phyloP scores from a whole-genome alignment of 228 moss, liverwort and hornwort genomes.

The Sphagnum magellanicum region DNA sequence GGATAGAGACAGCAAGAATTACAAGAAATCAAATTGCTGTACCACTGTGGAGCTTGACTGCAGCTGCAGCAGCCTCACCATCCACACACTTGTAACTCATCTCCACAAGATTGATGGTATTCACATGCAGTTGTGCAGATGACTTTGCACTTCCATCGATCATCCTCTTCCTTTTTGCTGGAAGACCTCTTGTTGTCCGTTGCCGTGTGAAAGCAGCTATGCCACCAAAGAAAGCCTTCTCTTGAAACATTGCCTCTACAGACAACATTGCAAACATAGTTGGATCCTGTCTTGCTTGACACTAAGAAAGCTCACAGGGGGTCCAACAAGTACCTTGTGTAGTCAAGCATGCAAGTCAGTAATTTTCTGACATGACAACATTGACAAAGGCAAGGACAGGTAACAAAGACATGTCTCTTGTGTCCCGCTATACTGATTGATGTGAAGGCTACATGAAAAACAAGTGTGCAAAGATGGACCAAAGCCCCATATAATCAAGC shows the following conservation, averaged over 20 bases:
- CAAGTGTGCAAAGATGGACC: too few species aligned
- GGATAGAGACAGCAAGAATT: too few species aligned
- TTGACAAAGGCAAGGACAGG: too few species aligned
- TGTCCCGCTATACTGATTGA: background rate
- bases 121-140: constrained; percentile 33
- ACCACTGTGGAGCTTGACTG: constrained; percentile 91
- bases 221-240: constrained; percentile 61
- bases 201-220: constrained; percentile 77
- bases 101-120: constrained; percentile 37
- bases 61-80: constrained; percentile 85
- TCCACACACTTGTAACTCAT: constrained; percentile 33
- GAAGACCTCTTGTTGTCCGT: constrained; percentile 66
- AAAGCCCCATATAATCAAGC: too few species aligned
- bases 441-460: background rate
- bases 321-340: background rate
- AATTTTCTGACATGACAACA: too few species aligned
- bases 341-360: too few species aligned
- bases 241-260: constrained; percentile 32
- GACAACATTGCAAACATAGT: background rate
- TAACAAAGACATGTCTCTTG: too few species aligned
- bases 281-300: background rate
- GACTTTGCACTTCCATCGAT: constrained; percentile 25
- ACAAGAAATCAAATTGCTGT: background rate
- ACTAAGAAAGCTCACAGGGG: background rate
- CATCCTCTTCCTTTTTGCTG: constrained; percentile 63